Percentiles rank a stretch among this genome's conserved stretches.
Evolutionary conservation across 129 eudicot genomes (phyloP).

Genomic region (Smallanthus sonchifolius): DNA sequence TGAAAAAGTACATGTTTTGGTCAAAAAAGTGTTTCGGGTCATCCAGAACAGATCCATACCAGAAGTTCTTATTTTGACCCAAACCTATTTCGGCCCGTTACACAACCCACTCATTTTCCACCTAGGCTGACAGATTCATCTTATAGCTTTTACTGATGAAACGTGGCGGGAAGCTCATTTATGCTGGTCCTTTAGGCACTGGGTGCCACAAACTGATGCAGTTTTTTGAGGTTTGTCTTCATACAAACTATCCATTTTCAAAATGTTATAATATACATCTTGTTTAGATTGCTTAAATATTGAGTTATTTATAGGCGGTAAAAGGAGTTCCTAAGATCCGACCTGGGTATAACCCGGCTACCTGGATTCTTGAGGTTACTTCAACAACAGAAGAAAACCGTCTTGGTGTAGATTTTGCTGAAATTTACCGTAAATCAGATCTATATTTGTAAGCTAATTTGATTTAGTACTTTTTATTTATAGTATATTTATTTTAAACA

Average conservation of each 20-base stretch:
- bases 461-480: neutral
- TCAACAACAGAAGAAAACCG: slow-evolving; percentile 63
- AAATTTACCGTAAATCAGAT: slow-evolving; percentile 47
- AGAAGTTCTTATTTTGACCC: neutral
- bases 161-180: slow-evolving; percentile 81
- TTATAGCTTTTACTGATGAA: slow-evolving; percentile 76
- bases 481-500: neutral
- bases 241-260: neutral
- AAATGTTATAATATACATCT: neutral
- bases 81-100: neutral
- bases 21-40: neutral
- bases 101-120: slow-evolving; percentile 4
- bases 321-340: slow-evolving; percentile 48
- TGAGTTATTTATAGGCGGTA: slow-evolving; percentile 35
- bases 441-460: slow-evolving; percentile 41
- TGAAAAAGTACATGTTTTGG: neutral
- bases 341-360: slow-evolving; percentile 65
- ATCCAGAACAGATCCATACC: neutral
- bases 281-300: neutral
- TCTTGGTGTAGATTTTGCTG: slow-evolving; percentile 53
- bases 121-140: slow-evolving; percentile 8
- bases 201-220: slow-evolving; percentile 60
- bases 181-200: slow-evolving; percentile 81
- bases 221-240: slow-evolving; percentile 63
- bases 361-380: slow-evolving; percentile 69